A percentile compares a stretch with the other conserved stretches of the same genome.
phyloP scores from a whole-genome alignment of 352 stramenopile species.

The Phytophthora litchii region DNA sequence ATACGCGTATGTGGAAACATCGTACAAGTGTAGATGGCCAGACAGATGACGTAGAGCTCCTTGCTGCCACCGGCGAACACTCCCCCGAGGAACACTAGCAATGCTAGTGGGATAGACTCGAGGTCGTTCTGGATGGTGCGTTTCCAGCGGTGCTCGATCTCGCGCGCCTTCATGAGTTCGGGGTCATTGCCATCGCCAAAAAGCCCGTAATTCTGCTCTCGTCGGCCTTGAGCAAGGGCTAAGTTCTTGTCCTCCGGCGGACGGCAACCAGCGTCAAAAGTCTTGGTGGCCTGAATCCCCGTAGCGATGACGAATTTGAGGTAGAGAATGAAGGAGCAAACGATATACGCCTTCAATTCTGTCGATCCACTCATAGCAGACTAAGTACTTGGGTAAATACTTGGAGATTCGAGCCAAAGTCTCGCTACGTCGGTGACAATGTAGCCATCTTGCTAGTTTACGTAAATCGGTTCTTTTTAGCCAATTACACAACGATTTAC shows the following conservation, averaged over 20 bases:
- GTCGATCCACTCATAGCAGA: constrained; percentile 31
- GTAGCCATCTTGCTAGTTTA: constrained; percentile 26
- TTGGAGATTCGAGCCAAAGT: not conserved
- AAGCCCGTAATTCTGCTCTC: constrained; percentile 44
- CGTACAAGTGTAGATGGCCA: constrained; percentile 49
- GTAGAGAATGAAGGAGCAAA: constrained; percentile 48
- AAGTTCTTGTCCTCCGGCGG: constrained; percentile 45
- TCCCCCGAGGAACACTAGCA: constrained; percentile 38
- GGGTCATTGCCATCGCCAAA: constrained; percentile 27
- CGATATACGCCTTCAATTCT: constrained; percentile 35
- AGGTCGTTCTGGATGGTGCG: constrained; percentile 58
- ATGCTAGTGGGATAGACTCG: constrained; percentile 49
- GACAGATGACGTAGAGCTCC: constrained; percentile 24
- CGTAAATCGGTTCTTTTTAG: constrained; percentile 22
- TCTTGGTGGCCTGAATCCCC: constrained; percentile 45
- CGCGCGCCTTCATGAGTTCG: constrained; percentile 30
- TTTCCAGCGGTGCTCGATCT: constrained; percentile 50
- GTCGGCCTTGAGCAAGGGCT: constrained; percentile 36
- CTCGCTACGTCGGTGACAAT: constrained; percentile 1
- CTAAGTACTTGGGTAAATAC: not conserved
- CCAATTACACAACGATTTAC: constrained; percentile 22
- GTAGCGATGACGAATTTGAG: constrained; percentile 45
- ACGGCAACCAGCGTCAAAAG: constrained; percentile 40
- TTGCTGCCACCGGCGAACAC: constrained; percentile 41
- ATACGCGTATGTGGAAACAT: constrained; percentile 57